These are phyloP conservation scores for Annulohypoxylon truncatum DNA, from an alignment of 2,329 filamentous ascomycete species.

Conservation along the genomic window DNA sequence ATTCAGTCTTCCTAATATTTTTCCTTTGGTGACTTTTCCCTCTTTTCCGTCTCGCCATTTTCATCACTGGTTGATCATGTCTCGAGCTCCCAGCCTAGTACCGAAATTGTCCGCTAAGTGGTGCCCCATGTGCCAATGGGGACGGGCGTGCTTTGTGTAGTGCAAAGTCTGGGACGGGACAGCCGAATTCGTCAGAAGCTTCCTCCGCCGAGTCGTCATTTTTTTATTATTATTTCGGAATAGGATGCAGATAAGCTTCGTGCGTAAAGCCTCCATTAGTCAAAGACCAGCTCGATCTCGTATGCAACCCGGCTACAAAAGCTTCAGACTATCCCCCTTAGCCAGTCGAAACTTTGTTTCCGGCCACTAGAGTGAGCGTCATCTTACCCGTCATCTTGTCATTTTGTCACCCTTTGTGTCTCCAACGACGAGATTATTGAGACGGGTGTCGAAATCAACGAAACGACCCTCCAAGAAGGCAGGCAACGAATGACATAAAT, in stretches of 20 bases:
- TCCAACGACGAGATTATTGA: conserved; percentile 12
- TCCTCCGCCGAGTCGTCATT: conserved; percentile 21
- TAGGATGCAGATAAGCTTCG: conserved; percentile 36
- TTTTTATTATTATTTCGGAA: conserved; percentile 9
- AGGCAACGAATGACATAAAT: not conserved
- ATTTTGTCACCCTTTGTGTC: conserved; percentile 5
- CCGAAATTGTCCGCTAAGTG: conserved; percentile 33
- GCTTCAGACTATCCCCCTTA: conserved; percentile 5
- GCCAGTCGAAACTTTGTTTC: conserved; percentile 20
- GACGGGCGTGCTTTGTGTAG: conserved; percentile 27
- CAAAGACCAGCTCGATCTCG: conserved; percentile 2
- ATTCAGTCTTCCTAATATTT: not conserved
- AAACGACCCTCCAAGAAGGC: not conserved
- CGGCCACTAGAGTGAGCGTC: conserved; percentile 1
- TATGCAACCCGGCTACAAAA: conserved; percentile 3
- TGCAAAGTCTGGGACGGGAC: conserved; percentile 34
- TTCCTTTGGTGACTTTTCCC: not conserved
- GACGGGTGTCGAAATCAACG: not conserved
- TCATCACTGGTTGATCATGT: conserved; percentile 18
- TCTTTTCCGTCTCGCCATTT: conserved; percentile 13
- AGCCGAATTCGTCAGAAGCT: conserved; percentile 33
- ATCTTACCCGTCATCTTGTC: conserved; percentile 1
- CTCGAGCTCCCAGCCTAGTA: conserved; percentile 30
- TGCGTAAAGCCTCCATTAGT: conserved; percentile 18
- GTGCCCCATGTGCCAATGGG: conserved; percentile 34